Percentiles rank a stretch among this genome's conserved stretches.
phyloP scores from a whole-genome alignment of 108 stramenopile species.

The Heterococcus sp. region DNA sequence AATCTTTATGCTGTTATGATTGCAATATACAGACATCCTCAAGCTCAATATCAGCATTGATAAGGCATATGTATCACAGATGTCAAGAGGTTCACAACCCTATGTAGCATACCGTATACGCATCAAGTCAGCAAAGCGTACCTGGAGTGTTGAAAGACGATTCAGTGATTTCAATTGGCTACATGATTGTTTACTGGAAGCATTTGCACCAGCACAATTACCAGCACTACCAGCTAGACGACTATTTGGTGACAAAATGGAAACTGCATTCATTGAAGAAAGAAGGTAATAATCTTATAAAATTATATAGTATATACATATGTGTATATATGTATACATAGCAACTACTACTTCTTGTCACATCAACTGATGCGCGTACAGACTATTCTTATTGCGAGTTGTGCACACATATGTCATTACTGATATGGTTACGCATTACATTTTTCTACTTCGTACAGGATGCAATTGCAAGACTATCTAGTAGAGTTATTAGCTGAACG shows the following conservation, averaged over 20 bases:
- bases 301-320: background rate
- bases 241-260: background rate
- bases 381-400: background rate
- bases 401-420: background rate
- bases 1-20: background rate
- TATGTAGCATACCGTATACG: background rate
- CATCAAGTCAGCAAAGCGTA: background rate
- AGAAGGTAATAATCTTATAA: background rate
- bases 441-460: background rate
- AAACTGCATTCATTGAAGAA: background rate
- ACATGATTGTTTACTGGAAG: background rate
- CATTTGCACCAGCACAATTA: background rate
- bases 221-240: background rate
- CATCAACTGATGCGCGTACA: background rate
- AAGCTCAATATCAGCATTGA: background rate
- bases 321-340: background rate
- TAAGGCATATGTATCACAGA: background rate
- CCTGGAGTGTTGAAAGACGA: background rate
- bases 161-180: background rate
- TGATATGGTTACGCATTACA: background rate
- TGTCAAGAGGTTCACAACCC: background rate
- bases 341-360: background rate
- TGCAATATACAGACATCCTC: background rate
- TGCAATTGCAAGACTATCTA: constrained; percentile 18
- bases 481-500: constrained; percentile 10